Percentiles rank a stretch among this genome's conserved stretches.
phyloP scores from a whole-genome alignment of 495 filamentous ascomycete genomes.

The Astrothelium subdiscretum region DNA sequence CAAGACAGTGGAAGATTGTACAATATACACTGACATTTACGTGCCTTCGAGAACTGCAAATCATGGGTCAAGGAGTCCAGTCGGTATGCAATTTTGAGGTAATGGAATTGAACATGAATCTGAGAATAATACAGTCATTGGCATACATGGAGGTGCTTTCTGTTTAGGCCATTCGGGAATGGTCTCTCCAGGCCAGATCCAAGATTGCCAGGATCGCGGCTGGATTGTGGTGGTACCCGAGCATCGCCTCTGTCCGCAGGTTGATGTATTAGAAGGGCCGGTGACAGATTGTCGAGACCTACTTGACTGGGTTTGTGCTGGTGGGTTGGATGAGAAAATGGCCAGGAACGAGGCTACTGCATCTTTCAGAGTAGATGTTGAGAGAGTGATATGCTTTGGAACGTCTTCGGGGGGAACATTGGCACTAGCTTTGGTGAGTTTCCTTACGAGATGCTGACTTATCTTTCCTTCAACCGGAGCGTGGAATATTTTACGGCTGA shows the following conservation, averaged over 20 bases:
- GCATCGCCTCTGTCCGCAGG: conserved; percentile 3
- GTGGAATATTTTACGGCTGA: neutral
- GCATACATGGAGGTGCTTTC: conserved; percentile 4
- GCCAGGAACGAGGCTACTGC: neutral
- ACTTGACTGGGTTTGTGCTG: neutral
- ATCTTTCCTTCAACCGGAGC: neutral
- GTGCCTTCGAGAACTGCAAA: neutral
- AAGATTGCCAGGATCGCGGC: conserved; percentile 2
- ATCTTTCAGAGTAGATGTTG: neutral
- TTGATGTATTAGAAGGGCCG: neutral
- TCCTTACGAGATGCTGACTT: neutral
- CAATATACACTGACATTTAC: neutral
- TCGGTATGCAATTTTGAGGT: neutral
- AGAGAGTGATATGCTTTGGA: neutral
- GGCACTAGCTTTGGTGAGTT: neutral
- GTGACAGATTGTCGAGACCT: conserved; percentile 1
- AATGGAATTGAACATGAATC: neutral
- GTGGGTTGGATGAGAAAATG: neutral
- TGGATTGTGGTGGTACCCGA: conserved; percentile 3
- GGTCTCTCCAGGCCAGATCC: conserved; percentile 2
- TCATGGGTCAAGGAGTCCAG: neutral
- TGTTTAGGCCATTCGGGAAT: neutral
- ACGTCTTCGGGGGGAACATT: conserved; percentile 1
- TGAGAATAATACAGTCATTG: neutral
- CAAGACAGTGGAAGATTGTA: conserved; percentile 3